Evolutionary conservation across 2,329 filamentous ascomycete genomes (phyloP).

Genomic region (Periconia macrospinosa): DNA sequence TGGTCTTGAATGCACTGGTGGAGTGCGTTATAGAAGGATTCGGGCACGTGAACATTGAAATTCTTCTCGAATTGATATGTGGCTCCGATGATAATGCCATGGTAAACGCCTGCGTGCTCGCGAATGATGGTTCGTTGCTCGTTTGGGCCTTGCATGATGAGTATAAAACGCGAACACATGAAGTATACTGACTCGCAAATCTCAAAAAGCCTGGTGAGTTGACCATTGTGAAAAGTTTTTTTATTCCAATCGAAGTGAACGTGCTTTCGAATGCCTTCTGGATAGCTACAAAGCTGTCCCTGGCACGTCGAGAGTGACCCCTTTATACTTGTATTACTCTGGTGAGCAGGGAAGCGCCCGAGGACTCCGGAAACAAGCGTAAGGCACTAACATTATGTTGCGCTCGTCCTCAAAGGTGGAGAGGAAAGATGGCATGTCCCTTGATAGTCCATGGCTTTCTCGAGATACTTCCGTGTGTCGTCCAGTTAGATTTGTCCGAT

Average conservation of each 20-base stretch:
- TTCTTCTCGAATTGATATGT: constrained; percentile 4
- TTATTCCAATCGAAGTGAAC: too few relatives aligned
- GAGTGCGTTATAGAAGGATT: constrained; percentile 25
- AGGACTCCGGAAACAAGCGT: too few relatives aligned
- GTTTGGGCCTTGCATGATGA: constrained; percentile 9
- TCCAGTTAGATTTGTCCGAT: background rate
- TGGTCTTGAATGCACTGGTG: constrained; percentile 44
- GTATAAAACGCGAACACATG: background rate
- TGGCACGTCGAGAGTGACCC: too few relatives aligned
- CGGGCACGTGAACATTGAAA: background rate
- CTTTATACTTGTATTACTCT: too few relatives aligned
- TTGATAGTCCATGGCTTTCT: too few relatives aligned
- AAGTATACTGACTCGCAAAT: constrained; percentile 1
- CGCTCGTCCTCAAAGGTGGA: too few relatives aligned
- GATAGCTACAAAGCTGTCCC: too few relatives aligned
- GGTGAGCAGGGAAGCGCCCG: too few relatives aligned
- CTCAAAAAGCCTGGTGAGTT: background rate
- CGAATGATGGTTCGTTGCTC: constrained; percentile 16
- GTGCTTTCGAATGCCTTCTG: too few relatives aligned
- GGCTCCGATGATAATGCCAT: constrained; percentile 11
- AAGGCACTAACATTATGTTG: too few relatives aligned
- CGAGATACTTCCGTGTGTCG: background rate
- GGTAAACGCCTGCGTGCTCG: constrained; percentile 16
- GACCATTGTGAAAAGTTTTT: background rate
- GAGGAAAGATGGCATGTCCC: too few relatives aligned